Base-by-base conservation (phyloP, 169 alveolate species). In the Besnoitia besnoiti region DNA sequence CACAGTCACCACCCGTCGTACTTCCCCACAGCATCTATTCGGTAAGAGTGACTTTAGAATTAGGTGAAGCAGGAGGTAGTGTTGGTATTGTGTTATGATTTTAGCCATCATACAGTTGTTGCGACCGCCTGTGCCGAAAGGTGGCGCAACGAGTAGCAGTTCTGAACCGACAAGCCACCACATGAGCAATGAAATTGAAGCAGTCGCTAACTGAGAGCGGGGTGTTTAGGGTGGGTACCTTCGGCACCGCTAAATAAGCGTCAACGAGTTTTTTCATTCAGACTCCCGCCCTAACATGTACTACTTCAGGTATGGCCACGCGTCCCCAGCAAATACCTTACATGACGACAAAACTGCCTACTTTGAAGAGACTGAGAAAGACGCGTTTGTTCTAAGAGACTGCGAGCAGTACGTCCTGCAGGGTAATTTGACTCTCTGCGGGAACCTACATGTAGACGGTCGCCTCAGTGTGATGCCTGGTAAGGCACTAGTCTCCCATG, bases 401-500 rank as follows among this genome's bases (percentile, higher is more conserved):
- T 67, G 80, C n/a, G 39, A 67, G 46, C 80, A 67, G 42, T 67
- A 67, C 19, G 80, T 67, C n/a, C 44, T 67, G 46, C 80, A 67
- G 42, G 80, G 80, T 24, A 67, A 67, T 42, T 35, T 67, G 46
- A 67, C 80, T 16, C 44, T 67, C 39, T 67, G 80, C n/a, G 80
- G 80, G n/a, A 35, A 67, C n/a, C 80, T 67, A n/a, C 39, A 35
- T 35, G 80, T 67, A 21, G 80, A 67, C 44, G 80, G 80, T 5
- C 80, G 80, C 44, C 80, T 67, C 47, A 67, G 80, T 42, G 42
- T 67, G 44, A 67, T 67, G 80, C 80, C 80, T 30, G 80, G 80
- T 67, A n/a, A 67, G 80, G 2, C 10, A n/a, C n/a, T n/a, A 14
- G 62, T 50, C 62, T 19, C 62, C 62, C 62, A 50, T 50, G 62